phyloP scores from a whole-genome alignment of 495 filamentous ascomycete species.

The Penicillium roqueforti region DNA sequence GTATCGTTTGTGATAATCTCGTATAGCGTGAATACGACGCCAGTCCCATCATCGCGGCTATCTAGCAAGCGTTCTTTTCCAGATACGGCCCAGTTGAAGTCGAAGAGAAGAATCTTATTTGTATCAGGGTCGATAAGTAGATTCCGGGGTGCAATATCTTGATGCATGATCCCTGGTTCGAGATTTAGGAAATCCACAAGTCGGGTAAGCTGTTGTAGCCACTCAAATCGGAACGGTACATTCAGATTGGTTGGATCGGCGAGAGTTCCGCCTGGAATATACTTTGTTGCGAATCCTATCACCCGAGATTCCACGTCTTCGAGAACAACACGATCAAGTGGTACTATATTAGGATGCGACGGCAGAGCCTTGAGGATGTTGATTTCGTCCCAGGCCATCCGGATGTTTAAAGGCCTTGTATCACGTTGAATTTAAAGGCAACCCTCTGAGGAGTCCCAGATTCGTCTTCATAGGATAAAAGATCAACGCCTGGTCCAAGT shows the following conservation, averaged over 20 bases:
- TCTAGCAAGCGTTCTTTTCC: slow-evolving; percentile 18
- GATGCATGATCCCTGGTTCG: slow-evolving; percentile 35
- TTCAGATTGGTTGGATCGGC: slow-evolving; percentile 21
- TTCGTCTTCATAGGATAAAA: slow-evolving; percentile 11
- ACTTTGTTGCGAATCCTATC: slow-evolving; percentile 38
- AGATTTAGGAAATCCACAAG: slow-evolving; percentile 41
- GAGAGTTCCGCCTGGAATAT: slow-evolving; percentile 31
- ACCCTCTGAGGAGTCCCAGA: slow-evolving; percentile 11
- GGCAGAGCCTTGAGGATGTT: slow-evolving; percentile 33
- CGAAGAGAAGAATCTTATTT: slow-evolving; percentile 36
- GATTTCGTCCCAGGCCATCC: slow-evolving; percentile 34
- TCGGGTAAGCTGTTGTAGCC: slow-evolving; percentile 33
- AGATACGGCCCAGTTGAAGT: slow-evolving; percentile 33
- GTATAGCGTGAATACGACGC: slow-evolving; percentile 37
- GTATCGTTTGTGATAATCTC: slow-evolving; percentile 39
- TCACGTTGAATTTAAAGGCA: slow-evolving; percentile 23
- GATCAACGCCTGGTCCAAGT: slow-evolving; percentile 16
- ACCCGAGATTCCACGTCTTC: slow-evolving; percentile 29
- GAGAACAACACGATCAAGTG: slow-evolving; percentile 35
- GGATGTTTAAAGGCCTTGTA: slow-evolving; percentile 13
- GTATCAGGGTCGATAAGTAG: slow-evolving; percentile 32
- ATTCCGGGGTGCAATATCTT: slow-evolving; percentile 40
- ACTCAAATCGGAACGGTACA: slow-evolving; percentile 32
- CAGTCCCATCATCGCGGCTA: slow-evolving; percentile 34
- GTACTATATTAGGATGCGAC: slow-evolving; percentile 31